Conservation (phyloP, 2,329 filamentous ascomycete genomes). For the Botrytis fragariae region DNA sequence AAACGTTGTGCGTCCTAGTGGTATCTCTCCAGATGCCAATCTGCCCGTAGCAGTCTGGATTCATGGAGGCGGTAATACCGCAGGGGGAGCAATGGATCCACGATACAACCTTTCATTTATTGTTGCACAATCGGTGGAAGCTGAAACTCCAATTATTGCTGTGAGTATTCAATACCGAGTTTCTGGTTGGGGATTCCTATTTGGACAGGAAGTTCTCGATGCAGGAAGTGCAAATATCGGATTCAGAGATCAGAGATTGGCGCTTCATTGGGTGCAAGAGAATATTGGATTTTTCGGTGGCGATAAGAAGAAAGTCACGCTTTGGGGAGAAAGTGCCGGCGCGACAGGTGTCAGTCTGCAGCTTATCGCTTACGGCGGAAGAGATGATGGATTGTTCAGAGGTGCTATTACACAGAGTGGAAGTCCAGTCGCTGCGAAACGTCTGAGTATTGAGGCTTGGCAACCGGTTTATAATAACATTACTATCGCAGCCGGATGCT, state of each 20-base stretch:
- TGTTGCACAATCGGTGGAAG: constrained; percentile 45
- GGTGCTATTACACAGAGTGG: constrained; percentile 52
- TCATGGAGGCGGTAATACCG: constrained; percentile 40
- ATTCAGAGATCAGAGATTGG: constrained; percentile 43
- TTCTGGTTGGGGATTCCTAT: neutral
- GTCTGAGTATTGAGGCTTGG: neutral
- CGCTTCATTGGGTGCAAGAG: constrained; percentile 45
- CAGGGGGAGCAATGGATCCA: constrained; percentile 44
- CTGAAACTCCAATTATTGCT: constrained; percentile 46
- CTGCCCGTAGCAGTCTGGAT: constrained; percentile 56
- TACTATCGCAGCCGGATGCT: constrained; percentile 37
- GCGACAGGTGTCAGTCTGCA: constrained; percentile 46
- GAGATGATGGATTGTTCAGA: constrained; percentile 54
- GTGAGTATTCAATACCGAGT: constrained; percentile 48
- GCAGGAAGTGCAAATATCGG: constrained; percentile 48
- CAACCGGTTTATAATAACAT: constrained; percentile 33
- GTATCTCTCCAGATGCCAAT: constrained; percentile 37
- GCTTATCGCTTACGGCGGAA: constrained; percentile 47
- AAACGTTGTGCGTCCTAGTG: constrained; percentile 41
- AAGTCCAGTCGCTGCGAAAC: constrained; percentile 29
- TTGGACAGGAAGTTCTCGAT: constrained; percentile 41
- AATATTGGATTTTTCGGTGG: constrained; percentile 46
- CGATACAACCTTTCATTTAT: constrained; percentile 59
- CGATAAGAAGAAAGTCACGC: constrained; percentile 42
- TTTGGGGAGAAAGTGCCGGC: constrained; percentile 40